Base-by-base conservation (phyloP, 208 protist species). In the Wallacemonas collosoma region DNA sequence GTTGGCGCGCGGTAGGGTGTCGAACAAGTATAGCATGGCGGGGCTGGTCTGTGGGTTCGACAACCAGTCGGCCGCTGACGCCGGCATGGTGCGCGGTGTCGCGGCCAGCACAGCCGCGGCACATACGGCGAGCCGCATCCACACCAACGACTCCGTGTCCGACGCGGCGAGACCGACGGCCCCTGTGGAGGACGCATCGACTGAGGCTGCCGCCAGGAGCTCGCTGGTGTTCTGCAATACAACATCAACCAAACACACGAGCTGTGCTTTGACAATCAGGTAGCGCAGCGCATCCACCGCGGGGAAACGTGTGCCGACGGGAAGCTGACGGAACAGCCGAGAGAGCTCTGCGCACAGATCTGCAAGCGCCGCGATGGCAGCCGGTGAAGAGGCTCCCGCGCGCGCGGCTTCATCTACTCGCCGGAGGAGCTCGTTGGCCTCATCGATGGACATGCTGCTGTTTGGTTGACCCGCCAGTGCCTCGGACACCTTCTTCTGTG, bases 281-380 rank as follows among this genome's bases (percentile, higher is more conserved):
- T 79, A 81, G 38, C 80, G 80, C 56, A 85, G 68, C 1, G 75
- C 68, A 36, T 85, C 80, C 2, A 67, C 61, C n/a, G 72, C 76
- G 3, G 80, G 80, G 48, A 85, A 85, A 44, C 80, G 80, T 15
- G 56, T 71, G 8, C 80, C 80, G 2, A 44, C 60, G 2, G 80
- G 80, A 6, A 81, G 64, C 3, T 53, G 75, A 2, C 36, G 2
- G 63, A 76, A 73, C 17, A 81, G 57, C 40, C 58, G 47, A n/a
- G 58, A 48, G 12, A 81, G 60, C 9, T 8, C 50, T 5, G 64
- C n/a, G 65, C 68, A 75, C 17, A 68, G n/a, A 50, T 17, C 58
- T 7, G 64, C 60, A 40, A 53, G 47, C 9, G 14, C 75, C 51
- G 11, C 43, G 43, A 65, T 14, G 35, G 60, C 11, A 6, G 57